These are phyloP conservation scores for Benincasa hispida DNA, from an alignment of 306 rosid genomes.

Conservation along the genomic window DNA sequence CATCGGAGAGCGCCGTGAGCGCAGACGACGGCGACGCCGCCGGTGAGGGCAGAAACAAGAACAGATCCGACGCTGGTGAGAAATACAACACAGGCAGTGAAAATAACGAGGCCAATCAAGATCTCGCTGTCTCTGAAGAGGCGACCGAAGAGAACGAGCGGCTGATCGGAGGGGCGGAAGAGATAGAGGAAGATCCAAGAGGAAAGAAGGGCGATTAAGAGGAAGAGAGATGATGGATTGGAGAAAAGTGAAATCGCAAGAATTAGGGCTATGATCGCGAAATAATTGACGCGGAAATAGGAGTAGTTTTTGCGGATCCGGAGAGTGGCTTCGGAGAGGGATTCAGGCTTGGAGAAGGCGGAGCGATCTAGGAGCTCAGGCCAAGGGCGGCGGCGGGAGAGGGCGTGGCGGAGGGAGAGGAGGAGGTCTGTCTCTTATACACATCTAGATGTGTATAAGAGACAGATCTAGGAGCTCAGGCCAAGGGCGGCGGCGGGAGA, in stretches of 20 bases:
- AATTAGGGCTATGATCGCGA: constrained; percentile 27
- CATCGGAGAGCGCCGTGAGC: constrained; percentile 72
- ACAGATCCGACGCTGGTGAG: constrained; percentile 84
- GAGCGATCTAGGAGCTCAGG: constrained; percentile 54
- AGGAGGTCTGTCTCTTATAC: too few species aligned
- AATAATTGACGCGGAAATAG: constrained; percentile 79
- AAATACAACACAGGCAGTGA: constrained; percentile 49
- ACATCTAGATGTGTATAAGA: too few species aligned
- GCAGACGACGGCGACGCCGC: constrained; percentile 46
- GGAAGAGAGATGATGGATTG: constrained; percentile 52
- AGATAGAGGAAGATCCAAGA: constrained; percentile 88
- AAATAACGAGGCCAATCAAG: constrained; percentile 31
- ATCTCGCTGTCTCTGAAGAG: constrained; percentile 66
- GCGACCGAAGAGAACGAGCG: constrained; percentile 65
- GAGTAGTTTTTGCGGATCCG: constrained; percentile 81
- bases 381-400: constrained; percentile 91
- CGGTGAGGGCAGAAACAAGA: constrained; percentile 52
- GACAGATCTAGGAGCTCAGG: too few species aligned
- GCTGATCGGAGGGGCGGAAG: constrained; percentile 91
- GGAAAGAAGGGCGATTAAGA: constrained; percentile 52
- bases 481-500: constrained; percentile 91
- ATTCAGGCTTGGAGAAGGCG: constrained; percentile 62
- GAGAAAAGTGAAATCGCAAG: constrained; percentile 63
- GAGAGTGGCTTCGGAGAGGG: constrained; percentile 65
- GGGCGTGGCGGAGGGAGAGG: constrained; percentile 49